Percentiles rank a stretch among this genome's conserved stretches.
Conservation (phyloP, 148 eudicot genomes). For the Oxyria digyna region DNA sequence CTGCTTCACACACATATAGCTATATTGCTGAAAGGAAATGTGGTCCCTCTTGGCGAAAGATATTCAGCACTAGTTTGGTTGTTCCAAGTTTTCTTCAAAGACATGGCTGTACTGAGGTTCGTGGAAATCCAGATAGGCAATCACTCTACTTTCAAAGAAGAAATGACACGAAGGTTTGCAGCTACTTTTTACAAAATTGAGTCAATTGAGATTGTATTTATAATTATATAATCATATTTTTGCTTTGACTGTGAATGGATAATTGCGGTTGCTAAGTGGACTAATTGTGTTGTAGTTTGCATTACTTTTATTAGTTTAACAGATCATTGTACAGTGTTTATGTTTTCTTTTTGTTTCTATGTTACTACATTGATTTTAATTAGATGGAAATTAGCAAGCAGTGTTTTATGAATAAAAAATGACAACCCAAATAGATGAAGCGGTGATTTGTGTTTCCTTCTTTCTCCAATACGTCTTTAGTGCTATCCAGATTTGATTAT, state of each 20-base stretch:
- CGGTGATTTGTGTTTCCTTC: background rate
- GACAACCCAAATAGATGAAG: background rate
- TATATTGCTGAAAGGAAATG: conserved; percentile 21
- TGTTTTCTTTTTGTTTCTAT: background rate
- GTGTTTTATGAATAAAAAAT: background rate
- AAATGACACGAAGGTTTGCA: conserved; percentile 38
- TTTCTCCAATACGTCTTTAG: background rate
- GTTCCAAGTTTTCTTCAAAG: conserved; percentile 37
- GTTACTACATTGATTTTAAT: background rate
- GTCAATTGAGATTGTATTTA: background rate
- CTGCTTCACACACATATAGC: conserved; percentile 20
- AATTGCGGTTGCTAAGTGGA: background rate
- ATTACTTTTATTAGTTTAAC: background rate
- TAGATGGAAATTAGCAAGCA: background rate
- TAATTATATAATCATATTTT: background rate
- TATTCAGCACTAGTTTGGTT: conserved; percentile 38
- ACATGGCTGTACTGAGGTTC: conserved; percentile 41
- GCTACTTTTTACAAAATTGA: background rate
- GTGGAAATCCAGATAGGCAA: conserved; percentile 28
- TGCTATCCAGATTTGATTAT: background rate
- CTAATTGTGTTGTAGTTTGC: background rate
- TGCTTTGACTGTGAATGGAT: background rate
- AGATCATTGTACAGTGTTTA: background rate
- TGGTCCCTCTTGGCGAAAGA: conserved; percentile 29
- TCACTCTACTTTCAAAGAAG: conserved; percentile 34